Evolutionary conservation across 176 grass and related monocot genomes (phyloP).

Genomic region (Zoysia japonica): DNA sequence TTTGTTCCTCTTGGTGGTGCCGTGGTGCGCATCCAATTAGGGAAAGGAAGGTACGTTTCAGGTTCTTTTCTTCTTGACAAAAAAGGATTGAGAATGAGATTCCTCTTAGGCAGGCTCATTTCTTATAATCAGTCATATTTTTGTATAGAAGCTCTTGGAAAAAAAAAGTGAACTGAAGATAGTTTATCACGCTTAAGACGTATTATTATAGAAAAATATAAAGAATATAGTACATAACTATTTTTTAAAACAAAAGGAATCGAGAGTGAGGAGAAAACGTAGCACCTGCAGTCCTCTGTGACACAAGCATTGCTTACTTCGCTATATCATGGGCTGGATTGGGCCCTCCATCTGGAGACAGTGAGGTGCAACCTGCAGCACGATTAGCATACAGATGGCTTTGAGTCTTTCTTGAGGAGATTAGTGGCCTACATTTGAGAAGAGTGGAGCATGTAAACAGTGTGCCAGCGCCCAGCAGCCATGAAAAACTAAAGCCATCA

Average conservation of each 20-base stretch:
- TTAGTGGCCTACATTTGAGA: background rate
- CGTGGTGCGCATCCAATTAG: background rate
- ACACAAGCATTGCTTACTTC: background rate
- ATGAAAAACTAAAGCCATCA: background rate
- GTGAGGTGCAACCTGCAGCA: background rate
- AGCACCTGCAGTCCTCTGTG: background rate
- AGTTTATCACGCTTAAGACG: background rate
- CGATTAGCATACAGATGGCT: background rate
- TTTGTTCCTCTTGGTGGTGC: background rate
- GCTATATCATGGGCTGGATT: background rate
- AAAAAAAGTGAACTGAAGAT: background rate
- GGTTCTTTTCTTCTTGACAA: background rate
- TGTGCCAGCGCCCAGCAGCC: background rate
- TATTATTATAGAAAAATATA: background rate
- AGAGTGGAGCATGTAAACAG: background rate
- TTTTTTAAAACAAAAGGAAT: background rate
- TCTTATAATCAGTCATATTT: background rate
- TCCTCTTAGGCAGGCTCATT: background rate
- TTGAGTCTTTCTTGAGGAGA: background rate
- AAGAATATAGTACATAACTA: background rate
- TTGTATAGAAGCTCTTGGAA: background rate
- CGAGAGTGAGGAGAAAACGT: background rate
- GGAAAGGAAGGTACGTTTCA: background rate
- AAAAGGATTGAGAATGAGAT: background rate
- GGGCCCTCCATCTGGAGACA: no score